Base-by-base conservation (phyloP, 257 asterid genomes). In the Asclepias syriaca region DNA sequence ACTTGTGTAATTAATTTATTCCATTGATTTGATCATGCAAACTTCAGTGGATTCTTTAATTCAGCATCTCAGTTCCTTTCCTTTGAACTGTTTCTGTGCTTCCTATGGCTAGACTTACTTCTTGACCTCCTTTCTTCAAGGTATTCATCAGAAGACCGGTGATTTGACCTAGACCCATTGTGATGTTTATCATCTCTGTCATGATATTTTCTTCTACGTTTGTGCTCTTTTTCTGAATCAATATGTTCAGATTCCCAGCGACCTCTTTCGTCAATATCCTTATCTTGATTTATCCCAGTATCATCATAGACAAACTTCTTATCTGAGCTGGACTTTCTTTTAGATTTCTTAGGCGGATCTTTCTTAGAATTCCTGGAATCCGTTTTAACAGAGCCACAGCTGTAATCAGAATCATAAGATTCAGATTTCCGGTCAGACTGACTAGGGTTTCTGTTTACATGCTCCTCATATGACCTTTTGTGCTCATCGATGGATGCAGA, bases 241-340 rank as follows among this genome's bases (percentile, higher is more conserved):
- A 51, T 79, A 59, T 71, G 50, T 8, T 79, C 79, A 5, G 89
- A 84, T 74, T 84, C 88, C 95, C 89, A 89, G 49, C 90, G 88
- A 72, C 84, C 96, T 76, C 89, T 83, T 58, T 67, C 39, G 27
- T 74, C 82, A 51, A 55, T 43, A 65, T 58, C 77, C 66, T 83
- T 87, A 13, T 76, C 79, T 39, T 14, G 59, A 34, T n/a, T 69
- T 63, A 46, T n/a, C 46, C 68, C 68, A 59, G 63, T 46, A 46
- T 50, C 61, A 39, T 50, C 43, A 48, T 66, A 29, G 77, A 66
- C 84, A 34, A 64, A 63, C 24, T 68, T 65, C 66, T 53, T 72
- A 53, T 81, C 76, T 22, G 65, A 59, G 14, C 60, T 80, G 73
- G 74, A 77, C 65, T 79, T 78, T 8, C 14, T 8, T 37, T 39